A percentile compares a stretch with the other conserved stretches of the same genome.
Evolutionary conservation across 352 stramenopile species (phyloP).

Genomic region (Pythium pyrilobum): DNA sequence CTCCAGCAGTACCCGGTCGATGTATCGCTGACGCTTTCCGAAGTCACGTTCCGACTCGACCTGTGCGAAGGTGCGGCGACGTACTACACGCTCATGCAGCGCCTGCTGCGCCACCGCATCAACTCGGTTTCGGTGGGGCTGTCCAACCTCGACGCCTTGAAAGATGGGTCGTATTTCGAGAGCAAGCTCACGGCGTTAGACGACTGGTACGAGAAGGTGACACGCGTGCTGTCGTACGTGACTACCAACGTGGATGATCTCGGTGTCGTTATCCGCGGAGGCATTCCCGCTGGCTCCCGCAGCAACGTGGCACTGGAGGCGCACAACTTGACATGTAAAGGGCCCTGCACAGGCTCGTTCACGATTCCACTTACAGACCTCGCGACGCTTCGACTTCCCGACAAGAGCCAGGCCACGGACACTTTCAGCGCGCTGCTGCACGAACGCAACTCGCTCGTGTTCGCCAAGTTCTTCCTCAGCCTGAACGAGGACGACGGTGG

Average conservation of each 20-base stretch:
- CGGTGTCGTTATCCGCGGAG: conserved; percentile 49
- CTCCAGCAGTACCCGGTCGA: conserved; percentile 67
- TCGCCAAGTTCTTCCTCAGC: conserved; percentile 46
- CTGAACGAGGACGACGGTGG: conserved; percentile 5
- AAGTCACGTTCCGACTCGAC: conserved; percentile 61
- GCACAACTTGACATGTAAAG: conserved; percentile 55
- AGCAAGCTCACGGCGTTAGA: conserved; percentile 49
- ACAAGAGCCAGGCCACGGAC: not conserved
- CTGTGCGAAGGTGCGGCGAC: conserved; percentile 47
- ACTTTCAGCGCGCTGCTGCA: conserved; percentile 33
- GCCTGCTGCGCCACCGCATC: conserved; percentile 63
- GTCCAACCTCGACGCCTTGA: conserved; percentile 46
- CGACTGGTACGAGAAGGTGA: conserved; percentile 48
- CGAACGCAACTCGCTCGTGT: conserved; percentile 52
- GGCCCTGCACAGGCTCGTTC: conserved; percentile 47
- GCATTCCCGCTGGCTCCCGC: conserved; percentile 42
- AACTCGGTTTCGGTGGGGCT: conserved; percentile 53
- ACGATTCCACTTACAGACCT: conserved; percentile 57
- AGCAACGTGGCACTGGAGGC: conserved; percentile 54
- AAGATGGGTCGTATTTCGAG: conserved; percentile 52
- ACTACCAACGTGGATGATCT: conserved; percentile 61
- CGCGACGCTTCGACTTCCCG: not conserved
- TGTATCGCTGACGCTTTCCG: conserved; percentile 56
- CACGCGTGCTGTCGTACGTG: conserved; percentile 43
- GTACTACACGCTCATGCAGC: conserved; percentile 54